Conservation (phyloP, 495 filamentous ascomycete genomes). For the Aspergillus conjunctus region DNA sequence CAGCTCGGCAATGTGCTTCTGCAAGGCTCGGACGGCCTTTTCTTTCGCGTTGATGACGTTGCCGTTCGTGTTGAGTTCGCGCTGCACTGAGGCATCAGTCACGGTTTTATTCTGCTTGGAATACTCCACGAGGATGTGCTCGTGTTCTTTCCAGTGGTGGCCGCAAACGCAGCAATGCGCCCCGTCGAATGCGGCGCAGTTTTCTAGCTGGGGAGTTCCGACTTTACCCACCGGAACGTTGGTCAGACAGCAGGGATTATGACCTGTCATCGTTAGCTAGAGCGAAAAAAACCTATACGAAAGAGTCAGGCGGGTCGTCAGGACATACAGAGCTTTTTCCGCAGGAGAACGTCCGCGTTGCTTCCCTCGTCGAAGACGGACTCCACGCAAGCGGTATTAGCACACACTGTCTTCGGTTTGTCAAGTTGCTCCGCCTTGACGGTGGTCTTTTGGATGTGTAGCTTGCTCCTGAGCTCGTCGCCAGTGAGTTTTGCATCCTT, state of each 20-base stretch:
- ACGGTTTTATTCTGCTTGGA: slow-evolving; percentile 10
- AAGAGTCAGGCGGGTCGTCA: no score
- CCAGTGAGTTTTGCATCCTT: background rate
- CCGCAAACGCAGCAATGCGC: slow-evolving; percentile 5
- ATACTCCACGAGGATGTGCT: slow-evolving; percentile 18
- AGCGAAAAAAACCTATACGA: background rate
- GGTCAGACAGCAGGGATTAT: slow-evolving; percentile 12
- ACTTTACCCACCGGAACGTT: slow-evolving; percentile 17
- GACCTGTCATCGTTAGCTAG: slow-evolving; percentile 7
- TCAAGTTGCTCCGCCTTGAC: slow-evolving; percentile 7
- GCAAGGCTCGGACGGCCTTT: slow-evolving; percentile 7
- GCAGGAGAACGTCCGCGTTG: slow-evolving; percentile 3
- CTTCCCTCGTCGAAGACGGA: slow-evolving; percentile 8
- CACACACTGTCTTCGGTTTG: slow-evolving; percentile 14
- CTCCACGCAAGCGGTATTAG: slow-evolving; percentile 8
- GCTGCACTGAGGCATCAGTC: slow-evolving; percentile 1
- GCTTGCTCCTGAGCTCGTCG: background rate
- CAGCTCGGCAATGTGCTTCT: slow-evolving; percentile 13
- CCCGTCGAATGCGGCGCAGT: slow-evolving; percentile 5
- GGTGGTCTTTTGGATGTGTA: slow-evolving; percentile 14
- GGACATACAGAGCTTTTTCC: slow-evolving; percentile 14
- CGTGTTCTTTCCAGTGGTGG: slow-evolving; percentile 15
- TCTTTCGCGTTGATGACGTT: slow-evolving; percentile 9
- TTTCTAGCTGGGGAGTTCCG: slow-evolving; percentile 14
- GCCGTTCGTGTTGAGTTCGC: slow-evolving; percentile 6